Evolutionary conservation across 129 eudicot genomes (phyloP).

Genomic region (Kitagawia praeruptora): DNA sequence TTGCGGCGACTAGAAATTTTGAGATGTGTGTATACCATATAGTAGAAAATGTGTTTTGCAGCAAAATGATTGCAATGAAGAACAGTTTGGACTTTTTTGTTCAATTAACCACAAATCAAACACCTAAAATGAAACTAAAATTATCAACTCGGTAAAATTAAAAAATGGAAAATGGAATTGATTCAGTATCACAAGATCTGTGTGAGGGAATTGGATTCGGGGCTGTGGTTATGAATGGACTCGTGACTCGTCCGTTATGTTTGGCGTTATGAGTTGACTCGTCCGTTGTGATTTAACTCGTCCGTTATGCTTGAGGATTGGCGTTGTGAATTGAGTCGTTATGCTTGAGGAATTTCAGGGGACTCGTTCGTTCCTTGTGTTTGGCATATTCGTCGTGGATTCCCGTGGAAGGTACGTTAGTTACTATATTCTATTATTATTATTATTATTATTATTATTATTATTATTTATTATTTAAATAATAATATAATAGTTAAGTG

Average conservation of each 20-base stretch:
- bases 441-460: no score
- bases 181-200: no score
- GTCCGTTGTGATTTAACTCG: background rate
- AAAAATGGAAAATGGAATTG: no score
- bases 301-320: slow-evolving; percentile 7
- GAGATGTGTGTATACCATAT: slow-evolving; percentile 16
- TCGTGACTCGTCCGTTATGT: no score
- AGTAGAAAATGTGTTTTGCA: slow-evolving; percentile 4
- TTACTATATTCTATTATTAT: background rate
- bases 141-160: background rate
- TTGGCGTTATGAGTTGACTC: background rate
- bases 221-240: no score
- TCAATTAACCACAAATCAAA: background rate
- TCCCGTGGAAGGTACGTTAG: slow-evolving; percentile 16
- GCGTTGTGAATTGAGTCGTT: background rate
- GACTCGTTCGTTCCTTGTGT: slow-evolving; percentile 14
- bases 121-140: background rate
- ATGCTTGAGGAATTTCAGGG: background rate
- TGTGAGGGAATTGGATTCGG: no score
- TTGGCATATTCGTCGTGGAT: slow-evolving; percentile 1
- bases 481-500: background rate
- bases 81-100: slow-evolving; percentile 10
- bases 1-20: slow-evolving; percentile 16
- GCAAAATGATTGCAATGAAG: slow-evolving; percentile 20
- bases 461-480: no score